Evolutionary conservation across 352 stramenopile genomes (phyloP).

Genomic region (Blastocystis sp.): DNA sequence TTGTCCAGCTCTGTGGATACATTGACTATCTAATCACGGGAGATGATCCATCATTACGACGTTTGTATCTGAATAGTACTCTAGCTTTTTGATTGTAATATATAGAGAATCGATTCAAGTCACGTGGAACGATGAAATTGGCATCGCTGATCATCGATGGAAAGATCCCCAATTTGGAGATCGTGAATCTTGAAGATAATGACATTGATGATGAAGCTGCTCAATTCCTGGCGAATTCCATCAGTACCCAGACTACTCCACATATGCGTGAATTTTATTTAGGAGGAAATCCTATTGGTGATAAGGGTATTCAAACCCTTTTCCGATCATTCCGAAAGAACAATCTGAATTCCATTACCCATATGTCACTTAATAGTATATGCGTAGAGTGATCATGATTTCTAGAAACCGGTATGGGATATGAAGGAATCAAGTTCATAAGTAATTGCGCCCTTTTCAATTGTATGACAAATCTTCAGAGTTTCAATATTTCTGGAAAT

Average conservation of each 20-base stretch:
- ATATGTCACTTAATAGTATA: neutral
- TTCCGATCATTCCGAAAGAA: constrained; percentile 59
- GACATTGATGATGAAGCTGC: constrained; percentile 50
- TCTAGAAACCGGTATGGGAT: constrained; percentile 27
- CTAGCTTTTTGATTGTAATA: neutral
- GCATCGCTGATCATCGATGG: constrained; percentile 14
- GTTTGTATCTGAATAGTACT: constrained; percentile 30
- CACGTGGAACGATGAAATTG: constrained; percentile 40
- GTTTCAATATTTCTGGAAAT: constrained; percentile 1
- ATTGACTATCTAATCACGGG: constrained; percentile 42
- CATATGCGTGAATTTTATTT: constrained; percentile 30
- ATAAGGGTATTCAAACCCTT: constrained; percentile 5
- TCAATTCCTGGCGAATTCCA: neutral
- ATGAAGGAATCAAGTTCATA: constrained; percentile 52
- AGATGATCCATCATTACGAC: neutral
- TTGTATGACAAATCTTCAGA: neutral
- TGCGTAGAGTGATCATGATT: neutral
- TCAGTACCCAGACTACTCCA: neutral
- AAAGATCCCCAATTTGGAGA: constrained; percentile 11
- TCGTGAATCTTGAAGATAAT: constrained; percentile 37
- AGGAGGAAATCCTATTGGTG: constrained; percentile 42
- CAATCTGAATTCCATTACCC: constrained; percentile 18
- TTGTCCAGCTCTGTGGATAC: constrained; percentile 43
- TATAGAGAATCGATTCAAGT: constrained; percentile 36
- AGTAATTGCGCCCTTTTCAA: constrained; percentile 44